Conservation (phyloP, 345 rosid species). For the Syzygium grande region DNA sequence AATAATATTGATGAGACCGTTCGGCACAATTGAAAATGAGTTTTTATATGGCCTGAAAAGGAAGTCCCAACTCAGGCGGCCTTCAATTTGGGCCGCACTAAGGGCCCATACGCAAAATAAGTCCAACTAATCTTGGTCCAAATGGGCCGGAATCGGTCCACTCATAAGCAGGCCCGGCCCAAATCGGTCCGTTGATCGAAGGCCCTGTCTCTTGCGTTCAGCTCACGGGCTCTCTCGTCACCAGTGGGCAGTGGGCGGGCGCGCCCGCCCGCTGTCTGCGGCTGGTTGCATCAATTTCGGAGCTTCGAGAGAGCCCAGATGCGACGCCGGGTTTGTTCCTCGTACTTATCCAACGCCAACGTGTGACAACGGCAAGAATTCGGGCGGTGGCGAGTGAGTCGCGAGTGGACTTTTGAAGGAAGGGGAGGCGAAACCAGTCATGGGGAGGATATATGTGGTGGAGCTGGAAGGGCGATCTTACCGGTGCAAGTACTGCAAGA, state of each 20-base stretch:
- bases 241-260: background rate
- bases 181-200: background rate
- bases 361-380: background rate
- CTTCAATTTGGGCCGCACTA: background rate
- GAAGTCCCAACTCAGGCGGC: background rate
- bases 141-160: background rate
- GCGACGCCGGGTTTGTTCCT: background rate
- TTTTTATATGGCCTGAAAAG: background rate
- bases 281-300: background rate
- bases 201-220: background rate
- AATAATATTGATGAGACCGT: too few species aligned
- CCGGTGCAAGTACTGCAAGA: slow-evolving; percentile 79
- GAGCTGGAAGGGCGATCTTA: slow-evolving; percentile 90
- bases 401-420: background rate
- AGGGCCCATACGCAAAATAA: background rate
- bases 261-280: background rate
- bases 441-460: slow-evolving; percentile 86
- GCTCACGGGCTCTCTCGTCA: background rate
- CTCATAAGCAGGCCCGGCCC: background rate
- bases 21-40: too few species aligned
- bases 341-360: background rate
- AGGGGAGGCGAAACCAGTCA: background rate
- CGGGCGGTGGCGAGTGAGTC: background rate
- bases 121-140: background rate
- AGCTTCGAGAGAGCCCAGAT: background rate